Percentiles rank a stretch among this genome's conserved stretches.
Conservation (phyloP, 2,329 filamentous ascomycete genomes). For the Penicillium corylophilum region DNA sequence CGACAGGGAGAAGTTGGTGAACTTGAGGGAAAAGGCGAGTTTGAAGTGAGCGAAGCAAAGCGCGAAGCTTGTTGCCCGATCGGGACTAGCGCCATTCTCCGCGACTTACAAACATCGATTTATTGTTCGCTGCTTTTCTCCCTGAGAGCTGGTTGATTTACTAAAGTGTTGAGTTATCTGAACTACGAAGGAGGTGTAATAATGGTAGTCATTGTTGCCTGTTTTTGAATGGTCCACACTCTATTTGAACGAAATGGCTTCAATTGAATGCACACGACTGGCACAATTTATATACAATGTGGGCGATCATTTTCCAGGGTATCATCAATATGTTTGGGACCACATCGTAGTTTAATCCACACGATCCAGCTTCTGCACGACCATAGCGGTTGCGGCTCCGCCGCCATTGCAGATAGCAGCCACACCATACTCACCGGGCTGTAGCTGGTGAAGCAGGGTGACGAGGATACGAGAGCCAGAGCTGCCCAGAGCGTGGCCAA, state of each 20-base stretch:
- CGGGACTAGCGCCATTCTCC: slow-evolving; percentile 20
- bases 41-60: neutral
- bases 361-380: slow-evolving; percentile 76
- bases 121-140: too few relatives aligned
- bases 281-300: slow-evolving; percentile 5
- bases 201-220: too few relatives aligned
- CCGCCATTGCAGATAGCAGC: slow-evolving; percentile 97
- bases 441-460: slow-evolving; percentile 85
- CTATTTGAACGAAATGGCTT: neutral
- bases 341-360: slow-evolving; percentile 34
- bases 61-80: slow-evolving; percentile 7
- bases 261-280: neutral
- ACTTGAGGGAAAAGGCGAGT: neutral
- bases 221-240: too few relatives aligned
- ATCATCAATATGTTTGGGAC: slow-evolving; percentile 6
- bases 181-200: too few relatives aligned
- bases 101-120: neutral
- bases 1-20: neutral
- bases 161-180: too few relatives aligned
- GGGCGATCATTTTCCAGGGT: slow-evolving; percentile 10
- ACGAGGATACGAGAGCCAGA: slow-evolving; percentile 89
- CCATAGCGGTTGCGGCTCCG: slow-evolving; percentile 84
- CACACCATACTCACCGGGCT: slow-evolving; percentile 89
- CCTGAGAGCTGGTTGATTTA: too few relatives aligned
- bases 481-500: slow-evolving; percentile 90